These are phyloP conservation scores for Globisporangium heterothallicum DNA, from an alignment of 352 stramenopile genomes.

Conservation along the genomic window DNA sequence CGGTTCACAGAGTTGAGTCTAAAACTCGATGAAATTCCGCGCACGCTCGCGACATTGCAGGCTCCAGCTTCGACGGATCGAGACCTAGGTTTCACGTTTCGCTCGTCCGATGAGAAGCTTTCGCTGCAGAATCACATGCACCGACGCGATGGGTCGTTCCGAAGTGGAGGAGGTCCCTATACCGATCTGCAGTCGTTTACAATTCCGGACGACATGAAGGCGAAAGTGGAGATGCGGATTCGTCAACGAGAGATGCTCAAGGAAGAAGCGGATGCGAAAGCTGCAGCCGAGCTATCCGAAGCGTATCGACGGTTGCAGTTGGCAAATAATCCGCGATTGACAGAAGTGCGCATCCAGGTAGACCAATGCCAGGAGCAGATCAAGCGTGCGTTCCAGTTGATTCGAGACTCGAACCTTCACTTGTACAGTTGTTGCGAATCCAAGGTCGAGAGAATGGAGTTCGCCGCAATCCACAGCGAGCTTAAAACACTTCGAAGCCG, in stretches of 20 bases:
- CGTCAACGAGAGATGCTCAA: slow-evolving; percentile 49
- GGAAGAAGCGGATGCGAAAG: slow-evolving; percentile 33
- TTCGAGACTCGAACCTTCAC: slow-evolving; percentile 57
- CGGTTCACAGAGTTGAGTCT: slow-evolving; percentile 54
- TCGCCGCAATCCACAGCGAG: slow-evolving; percentile 40
- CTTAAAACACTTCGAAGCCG: slow-evolving; percentile 38
- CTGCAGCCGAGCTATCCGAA: slow-evolving; percentile 42
- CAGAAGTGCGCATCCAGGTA: slow-evolving; percentile 50
- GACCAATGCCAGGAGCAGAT: slow-evolving; percentile 66
- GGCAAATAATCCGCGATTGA: slow-evolving; percentile 50
- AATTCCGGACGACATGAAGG: slow-evolving; percentile 76
- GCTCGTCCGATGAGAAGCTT: slow-evolving; percentile 44
- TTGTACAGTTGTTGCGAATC: slow-evolving; percentile 60
- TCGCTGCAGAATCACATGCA: slow-evolving; percentile 45
- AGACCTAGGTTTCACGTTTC: slow-evolving; percentile 43
- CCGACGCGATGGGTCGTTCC: slow-evolving; percentile 14
- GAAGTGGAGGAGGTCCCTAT: slow-evolving; percentile 27
- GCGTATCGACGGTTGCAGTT: slow-evolving; percentile 60
- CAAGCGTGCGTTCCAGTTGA: slow-evolving; percentile 60
- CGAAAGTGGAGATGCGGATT: slow-evolving; percentile 67
- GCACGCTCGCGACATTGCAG: slow-evolving; percentile 43
- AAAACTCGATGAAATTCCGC: slow-evolving; percentile 57
- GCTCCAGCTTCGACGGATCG: slow-evolving; percentile 14
- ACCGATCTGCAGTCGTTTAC: slow-evolving; percentile 70
- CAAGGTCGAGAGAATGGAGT: slow-evolving; percentile 53